phyloP scores from a whole-genome alignment of 2,329 filamentous ascomycete genomes.

The Colletotrichum phormii region DNA sequence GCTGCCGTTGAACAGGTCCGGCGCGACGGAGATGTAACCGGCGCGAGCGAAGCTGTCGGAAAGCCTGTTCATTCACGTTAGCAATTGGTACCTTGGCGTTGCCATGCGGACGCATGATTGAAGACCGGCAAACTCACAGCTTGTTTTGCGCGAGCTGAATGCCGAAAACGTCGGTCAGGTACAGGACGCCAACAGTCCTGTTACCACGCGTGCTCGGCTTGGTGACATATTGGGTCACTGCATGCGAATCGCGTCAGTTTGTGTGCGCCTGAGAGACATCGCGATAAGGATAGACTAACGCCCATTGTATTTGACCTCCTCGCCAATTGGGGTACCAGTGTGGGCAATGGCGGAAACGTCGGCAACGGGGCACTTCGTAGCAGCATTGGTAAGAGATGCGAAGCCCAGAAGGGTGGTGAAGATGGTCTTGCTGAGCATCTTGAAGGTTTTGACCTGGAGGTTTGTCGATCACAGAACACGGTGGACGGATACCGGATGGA shows the following conservation, averaged over 20 bases:
- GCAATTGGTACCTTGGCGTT: too few relatives aligned
- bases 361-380: constrained; percentile 18
- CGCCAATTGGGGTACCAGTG: constrained; percentile 30
- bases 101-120: too few relatives aligned
- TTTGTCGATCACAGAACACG: background rate
- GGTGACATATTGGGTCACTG: constrained; percentile 32
- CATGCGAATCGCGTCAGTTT: background rate
- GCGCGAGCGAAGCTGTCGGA: constrained; percentile 76
- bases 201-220: constrained; percentile 17
- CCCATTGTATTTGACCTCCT: constrained; percentile 21
- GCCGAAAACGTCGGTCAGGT: constrained; percentile 51
- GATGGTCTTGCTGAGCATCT: constrained; percentile 28
- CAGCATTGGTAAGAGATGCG: constrained; percentile 11
- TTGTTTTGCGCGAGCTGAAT: constrained; percentile 45
- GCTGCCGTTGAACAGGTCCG: constrained; percentile 74
- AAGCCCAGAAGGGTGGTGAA: constrained; percentile 11
- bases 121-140: constrained; percentile 17
- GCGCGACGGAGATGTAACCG: constrained; percentile 74
- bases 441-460: background rate
- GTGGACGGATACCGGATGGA: background rate
- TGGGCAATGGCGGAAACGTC: constrained; percentile 30
- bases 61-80: constrained; percentile 45
- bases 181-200: constrained; percentile 23
- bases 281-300: constrained; percentile 1
- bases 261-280: background rate